Percentiles rank a stretch among this genome's conserved stretches.
Conservation (phyloP, 2,329 filamentous ascomycete genomes). For the Annulohypoxylon truncatum region DNA sequence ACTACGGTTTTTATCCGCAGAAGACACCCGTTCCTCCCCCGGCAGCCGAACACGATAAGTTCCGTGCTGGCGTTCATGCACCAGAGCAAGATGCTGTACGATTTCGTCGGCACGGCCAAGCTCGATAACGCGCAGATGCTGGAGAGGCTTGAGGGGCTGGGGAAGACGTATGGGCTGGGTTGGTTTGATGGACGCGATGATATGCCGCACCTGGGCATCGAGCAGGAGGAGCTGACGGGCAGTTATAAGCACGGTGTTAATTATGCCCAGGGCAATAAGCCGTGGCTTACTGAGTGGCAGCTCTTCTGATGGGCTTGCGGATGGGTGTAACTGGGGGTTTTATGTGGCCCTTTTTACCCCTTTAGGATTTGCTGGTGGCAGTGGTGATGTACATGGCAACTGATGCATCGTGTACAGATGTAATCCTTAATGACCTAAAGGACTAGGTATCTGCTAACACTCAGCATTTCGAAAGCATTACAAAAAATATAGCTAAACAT, state of each 20-base stretch:
- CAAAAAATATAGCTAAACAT: not conserved
- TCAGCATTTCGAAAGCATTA: not conserved
- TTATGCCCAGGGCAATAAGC: conserved; percentile 61
- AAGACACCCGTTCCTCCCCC: conserved; percentile 76
- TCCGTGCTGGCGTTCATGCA: conserved; percentile 82
- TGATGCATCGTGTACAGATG: not conserved
- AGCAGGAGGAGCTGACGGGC: conserved; percentile 77
- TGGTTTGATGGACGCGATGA: conserved; percentile 82
- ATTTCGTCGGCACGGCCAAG: conserved; percentile 77
- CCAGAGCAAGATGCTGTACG: conserved; percentile 82
- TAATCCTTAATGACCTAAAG: not conserved
- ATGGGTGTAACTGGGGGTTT: not conserved
- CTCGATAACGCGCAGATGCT: conserved; percentile 72
- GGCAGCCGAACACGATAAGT: conserved; percentile 82
- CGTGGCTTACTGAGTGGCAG: conserved; percentile 61
- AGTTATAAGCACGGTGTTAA: conserved; percentile 73
- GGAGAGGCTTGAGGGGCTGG: conserved; percentile 65
- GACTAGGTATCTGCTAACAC: not conserved
- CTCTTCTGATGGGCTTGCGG: conserved; percentile 39
- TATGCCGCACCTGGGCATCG: conserved; percentile 79
- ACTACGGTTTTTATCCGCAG: conserved; percentile 70
- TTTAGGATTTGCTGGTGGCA: not conserved
- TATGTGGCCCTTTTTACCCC: not conserved
- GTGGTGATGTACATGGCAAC: not conserved
- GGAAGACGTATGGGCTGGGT: conserved; percentile 78